phyloP scores from a whole-genome alignment of 225 moss, liverwort and hornwort genomes.

The Ulota crispa region DNA sequence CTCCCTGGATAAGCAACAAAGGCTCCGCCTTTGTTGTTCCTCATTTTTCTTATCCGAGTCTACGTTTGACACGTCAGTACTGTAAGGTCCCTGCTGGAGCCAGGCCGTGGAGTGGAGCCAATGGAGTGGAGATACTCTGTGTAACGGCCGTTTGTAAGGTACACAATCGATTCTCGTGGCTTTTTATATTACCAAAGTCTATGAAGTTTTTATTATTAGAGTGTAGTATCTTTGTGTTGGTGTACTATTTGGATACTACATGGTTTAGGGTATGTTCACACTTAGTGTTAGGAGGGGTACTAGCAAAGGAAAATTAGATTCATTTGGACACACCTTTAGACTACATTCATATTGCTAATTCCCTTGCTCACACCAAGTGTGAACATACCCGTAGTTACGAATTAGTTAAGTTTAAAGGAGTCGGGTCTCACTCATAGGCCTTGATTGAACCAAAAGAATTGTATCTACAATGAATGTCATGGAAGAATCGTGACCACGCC shows the following conservation, averaged over 20 bases:
- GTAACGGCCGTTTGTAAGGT: not conserved
- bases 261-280: not conserved
- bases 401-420: not conserved
- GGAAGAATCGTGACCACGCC: too few species aligned
- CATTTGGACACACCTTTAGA: too few species aligned
- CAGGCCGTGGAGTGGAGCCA: constrained; percentile 7
- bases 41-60: not conserved
- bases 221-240: not conserved
- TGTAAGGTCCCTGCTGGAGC: not conserved
- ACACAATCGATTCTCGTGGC: not conserved
- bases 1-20: too few species aligned
- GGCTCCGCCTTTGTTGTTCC: too few species aligned
- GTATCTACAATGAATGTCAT: too few species aligned
- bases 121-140: not conserved
- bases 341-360: too few species aligned
- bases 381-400: not conserved
- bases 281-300: too few species aligned
- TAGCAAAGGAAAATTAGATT: too few species aligned
- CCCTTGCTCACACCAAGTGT: too few species aligned
- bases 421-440: too few species aligned
- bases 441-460: too few species aligned
- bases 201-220: not conserved
- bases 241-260: not conserved
- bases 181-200: not conserved
- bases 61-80: not conserved